phyloP scores from a whole-genome alignment of 2,329 filamentous ascomycete genomes.

The Clarireedia homoeocarpa region DNA sequence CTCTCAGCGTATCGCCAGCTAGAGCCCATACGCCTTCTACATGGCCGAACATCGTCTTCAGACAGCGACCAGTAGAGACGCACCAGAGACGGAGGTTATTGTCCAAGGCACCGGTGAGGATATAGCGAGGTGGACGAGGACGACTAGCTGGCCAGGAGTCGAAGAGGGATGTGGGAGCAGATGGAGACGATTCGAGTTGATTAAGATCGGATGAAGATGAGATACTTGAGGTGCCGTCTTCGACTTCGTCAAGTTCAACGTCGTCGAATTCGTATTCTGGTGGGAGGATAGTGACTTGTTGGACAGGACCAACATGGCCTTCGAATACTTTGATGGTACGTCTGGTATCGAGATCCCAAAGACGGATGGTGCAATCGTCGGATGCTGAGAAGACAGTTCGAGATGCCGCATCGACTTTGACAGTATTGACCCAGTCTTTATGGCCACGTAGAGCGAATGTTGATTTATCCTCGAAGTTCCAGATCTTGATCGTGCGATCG shows the following conservation, averaged over 20 bases:
- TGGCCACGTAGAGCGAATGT: slow-evolving; percentile 77
- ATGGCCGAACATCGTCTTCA: slow-evolving; percentile 93
- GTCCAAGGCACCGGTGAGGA: slow-evolving; percentile 87
- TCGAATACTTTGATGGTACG: slow-evolving; percentile 70
- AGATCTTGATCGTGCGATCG: slow-evolving; percentile 84
- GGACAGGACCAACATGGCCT: slow-evolving; percentile 90
- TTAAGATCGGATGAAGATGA: slow-evolving; percentile 8
- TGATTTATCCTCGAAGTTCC: slow-evolving; percentile 80
- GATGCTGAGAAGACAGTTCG: slow-evolving; percentile 88
- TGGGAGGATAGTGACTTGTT: slow-evolving; percentile 80
- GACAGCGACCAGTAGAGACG: slow-evolving; percentile 68
- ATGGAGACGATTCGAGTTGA: slow-evolving; percentile 6
- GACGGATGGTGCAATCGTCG: slow-evolving; percentile 82
- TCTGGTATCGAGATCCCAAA: slow-evolving; percentile 88
- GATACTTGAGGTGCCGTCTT: slow-evolving; percentile 38
- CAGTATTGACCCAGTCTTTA: slow-evolving; percentile 93
- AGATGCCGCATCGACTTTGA: slow-evolving; percentile 73
- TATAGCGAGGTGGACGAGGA: slow-evolving; percentile 75
- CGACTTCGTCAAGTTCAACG: slow-evolving; percentile 46
- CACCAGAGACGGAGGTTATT: slow-evolving; percentile 92
- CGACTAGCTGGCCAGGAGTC: slow-evolving; percentile 56
- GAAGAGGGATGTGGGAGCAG: slow-evolving; percentile 19
- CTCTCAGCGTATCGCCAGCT: slow-evolving; percentile 77
- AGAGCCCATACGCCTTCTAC: slow-evolving; percentile 94
- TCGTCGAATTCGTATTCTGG: slow-evolving; percentile 86